Percentiles rank a stretch among this genome's conserved stretches.
Evolutionary conservation across 169 alveolate genomes (phyloP).

Genomic region (Cryptosporidium felis): DNA sequence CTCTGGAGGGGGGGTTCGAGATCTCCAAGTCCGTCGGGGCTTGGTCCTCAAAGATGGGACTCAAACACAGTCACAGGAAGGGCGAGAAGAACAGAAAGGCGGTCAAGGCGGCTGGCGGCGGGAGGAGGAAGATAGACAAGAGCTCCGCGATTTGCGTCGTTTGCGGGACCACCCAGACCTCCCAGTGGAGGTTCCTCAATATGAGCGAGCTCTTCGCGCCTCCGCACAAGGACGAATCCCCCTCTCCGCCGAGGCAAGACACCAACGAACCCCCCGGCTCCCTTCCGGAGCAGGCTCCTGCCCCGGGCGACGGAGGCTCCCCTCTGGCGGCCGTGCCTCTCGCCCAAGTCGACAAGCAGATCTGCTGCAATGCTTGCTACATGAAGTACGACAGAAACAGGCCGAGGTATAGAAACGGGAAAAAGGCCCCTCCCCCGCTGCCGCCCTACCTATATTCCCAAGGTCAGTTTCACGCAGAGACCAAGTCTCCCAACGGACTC

Average conservation of each 20-base stretch:
- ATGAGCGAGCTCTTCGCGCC: neutral
- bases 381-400: constrained; percentile 67
- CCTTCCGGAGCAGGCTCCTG: neutral
- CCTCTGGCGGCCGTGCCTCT: neutral
- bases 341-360: constrained; percentile 31
- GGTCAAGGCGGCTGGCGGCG: constrained; percentile 23
- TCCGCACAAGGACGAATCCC: constrained; percentile 1
- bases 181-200: constrained; percentile 65
- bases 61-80: constrained; percentile 1
- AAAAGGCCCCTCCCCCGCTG: constrained; percentile 63
- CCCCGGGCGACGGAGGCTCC: neutral
- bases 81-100: constrained; percentile 7
- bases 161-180: constrained; percentile 67
- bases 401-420: constrained; percentile 65
- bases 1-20: neutral
- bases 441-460: constrained; percentile 39
- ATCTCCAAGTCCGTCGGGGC: neutral
- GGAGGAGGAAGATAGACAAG: constrained; percentile 66
- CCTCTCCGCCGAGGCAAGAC: neutral
- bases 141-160: constrained; percentile 60
- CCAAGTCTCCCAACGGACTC: neutral
- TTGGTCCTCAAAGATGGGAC: constrained; percentile 15
- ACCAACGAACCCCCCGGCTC: neutral
- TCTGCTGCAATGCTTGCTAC: constrained; percentile 68
- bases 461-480: neutral